Conservation (phyloP, 352 stramenopile genomes). For the Pythium graminicola region DNA sequence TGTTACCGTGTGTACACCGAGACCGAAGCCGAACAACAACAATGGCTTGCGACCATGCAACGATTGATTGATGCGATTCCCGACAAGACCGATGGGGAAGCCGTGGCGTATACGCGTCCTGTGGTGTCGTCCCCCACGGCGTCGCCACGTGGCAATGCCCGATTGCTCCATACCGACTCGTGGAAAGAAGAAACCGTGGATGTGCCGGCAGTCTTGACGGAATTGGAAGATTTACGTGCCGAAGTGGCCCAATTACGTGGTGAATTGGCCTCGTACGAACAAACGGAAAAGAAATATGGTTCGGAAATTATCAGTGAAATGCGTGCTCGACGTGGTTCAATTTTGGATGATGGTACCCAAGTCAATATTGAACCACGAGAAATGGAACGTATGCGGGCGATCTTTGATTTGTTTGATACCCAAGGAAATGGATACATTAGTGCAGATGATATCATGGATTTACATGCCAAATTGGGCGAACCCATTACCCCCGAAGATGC, state of each 20-base stretch:
- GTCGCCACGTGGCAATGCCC: conserved; percentile 38
- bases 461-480: conserved; percentile 79
- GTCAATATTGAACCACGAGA: conserved; percentile 73
- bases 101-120: conserved; percentile 56
- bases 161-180: conserved; percentile 55
- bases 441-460: conserved; percentile 65
- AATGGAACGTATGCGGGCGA: conserved; percentile 82
- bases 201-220: conserved; percentile 47
- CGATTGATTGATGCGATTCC: conserved; percentile 53
- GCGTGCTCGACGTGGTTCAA: conserved; percentile 49
- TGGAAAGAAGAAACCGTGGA: conserved; percentile 76
- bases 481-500: conserved; percentile 72
- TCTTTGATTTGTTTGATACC: conserved; percentile 80
- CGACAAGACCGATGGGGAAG: conserved; percentile 57
- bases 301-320: conserved; percentile 46
- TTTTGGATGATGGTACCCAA: conserved; percentile 73
- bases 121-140: conserved; percentile 59
- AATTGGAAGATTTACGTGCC: conserved; percentile 69
- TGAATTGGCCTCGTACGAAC: conserved; percentile 67
- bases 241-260: conserved; percentile 65
- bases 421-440: conserved; percentile 76
- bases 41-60: conserved; percentile 73
- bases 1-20: conserved; percentile 84
- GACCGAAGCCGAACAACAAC: conserved; percentile 50
- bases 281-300: conserved; percentile 72